Evolutionary conservation across 2,329 filamentous ascomycete genomes (phyloP).

Genomic region (Clarireedia hainanense): DNA sequence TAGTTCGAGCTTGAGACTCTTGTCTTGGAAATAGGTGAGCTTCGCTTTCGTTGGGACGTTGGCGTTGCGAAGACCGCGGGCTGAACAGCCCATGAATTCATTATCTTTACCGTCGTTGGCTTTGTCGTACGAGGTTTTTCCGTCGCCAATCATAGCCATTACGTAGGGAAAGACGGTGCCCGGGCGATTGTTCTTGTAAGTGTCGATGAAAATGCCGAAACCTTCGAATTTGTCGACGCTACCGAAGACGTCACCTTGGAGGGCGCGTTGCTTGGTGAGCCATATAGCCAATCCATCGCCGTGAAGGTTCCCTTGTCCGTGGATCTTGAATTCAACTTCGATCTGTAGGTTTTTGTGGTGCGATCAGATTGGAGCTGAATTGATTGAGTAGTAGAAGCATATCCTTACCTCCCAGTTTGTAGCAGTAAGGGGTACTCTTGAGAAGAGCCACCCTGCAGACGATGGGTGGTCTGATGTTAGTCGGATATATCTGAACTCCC

Average conservation of each 20-base stretch:
- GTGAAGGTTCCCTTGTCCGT: slow-evolving; percentile 80
- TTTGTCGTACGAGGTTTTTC: slow-evolving; percentile 83
- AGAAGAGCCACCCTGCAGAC: slow-evolving; percentile 89
- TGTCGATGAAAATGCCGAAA: slow-evolving; percentile 87
- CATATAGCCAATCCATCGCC: slow-evolving; percentile 97
- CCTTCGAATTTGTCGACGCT: slow-evolving; percentile 85
- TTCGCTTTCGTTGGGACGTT: slow-evolving; percentile 74
- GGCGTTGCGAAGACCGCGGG: slow-evolving; percentile 77
- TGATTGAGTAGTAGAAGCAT: neutral
- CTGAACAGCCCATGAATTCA: slow-evolving; percentile 91
- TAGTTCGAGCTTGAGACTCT: slow-evolving; percentile 79
- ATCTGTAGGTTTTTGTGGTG: slow-evolving; percentile 42
- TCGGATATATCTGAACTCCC: slow-evolving; percentile 67
- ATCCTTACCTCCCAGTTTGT: slow-evolving; percentile 83
- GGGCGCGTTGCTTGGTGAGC: slow-evolving; percentile 88
- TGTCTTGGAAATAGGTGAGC: slow-evolving; percentile 95
- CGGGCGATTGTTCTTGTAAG: slow-evolving; percentile 98
- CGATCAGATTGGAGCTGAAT: slow-evolving; percentile 3
- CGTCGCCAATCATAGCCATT: slow-evolving; percentile 97
- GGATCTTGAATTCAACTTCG: slow-evolving; percentile 90
- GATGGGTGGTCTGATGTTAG: slow-evolving; percentile 86
- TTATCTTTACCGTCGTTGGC: slow-evolving; percentile 88
- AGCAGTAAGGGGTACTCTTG: slow-evolving; percentile 85
- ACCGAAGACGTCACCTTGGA: slow-evolving; percentile 79
- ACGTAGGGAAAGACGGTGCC: slow-evolving; percentile 95